A percentile compares a stretch with the other conserved stretches of the same genome.
Conservation (phyloP, 2,329 filamentous ascomycete genomes). For the Tolypocladium pustulatum region DNA sequence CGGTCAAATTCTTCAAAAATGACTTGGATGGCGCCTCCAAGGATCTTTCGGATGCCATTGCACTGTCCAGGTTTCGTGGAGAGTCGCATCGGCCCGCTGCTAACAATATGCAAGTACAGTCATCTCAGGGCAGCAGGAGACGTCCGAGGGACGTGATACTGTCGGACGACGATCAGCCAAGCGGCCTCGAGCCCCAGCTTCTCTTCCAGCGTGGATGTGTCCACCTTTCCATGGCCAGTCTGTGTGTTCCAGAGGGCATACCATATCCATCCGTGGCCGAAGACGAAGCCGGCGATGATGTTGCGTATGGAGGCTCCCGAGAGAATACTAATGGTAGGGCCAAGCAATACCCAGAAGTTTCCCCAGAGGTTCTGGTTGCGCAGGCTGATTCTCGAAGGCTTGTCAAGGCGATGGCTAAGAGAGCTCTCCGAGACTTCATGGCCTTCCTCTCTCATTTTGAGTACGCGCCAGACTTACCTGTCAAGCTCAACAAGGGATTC, state of each 20-base stretch:
- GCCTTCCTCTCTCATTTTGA: constrained; percentile 65
- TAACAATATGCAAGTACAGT: constrained; percentile 37
- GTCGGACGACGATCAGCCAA: constrained; percentile 48
- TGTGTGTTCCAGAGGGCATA: constrained; percentile 49
- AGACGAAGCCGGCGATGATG: background rate
- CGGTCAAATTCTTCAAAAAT: constrained; percentile 65
- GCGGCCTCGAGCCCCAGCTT: constrained; percentile 63
- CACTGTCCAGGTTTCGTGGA: constrained; percentile 39
- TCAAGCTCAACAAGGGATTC: constrained; percentile 47
- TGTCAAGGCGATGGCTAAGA: constrained; percentile 65
- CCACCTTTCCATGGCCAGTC: constrained; percentile 62
- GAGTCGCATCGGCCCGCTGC: constrained; percentile 42
- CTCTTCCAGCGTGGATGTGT: constrained; percentile 66
- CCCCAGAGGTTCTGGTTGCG: constrained; percentile 5
- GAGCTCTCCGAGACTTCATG: constrained; percentile 64
- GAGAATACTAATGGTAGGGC: background rate
- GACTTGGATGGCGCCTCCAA: constrained; percentile 59
- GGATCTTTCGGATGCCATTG: constrained; percentile 60
- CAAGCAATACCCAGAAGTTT: background rate
- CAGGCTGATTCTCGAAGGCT: constrained; percentile 40
- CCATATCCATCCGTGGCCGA: constrained; percentile 4
- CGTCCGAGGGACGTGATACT: constrained; percentile 23
- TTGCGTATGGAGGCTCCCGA: background rate
- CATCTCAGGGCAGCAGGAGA: constrained; percentile 13
- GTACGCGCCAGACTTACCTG: constrained; percentile 62